Conservation (phyloP, 352 stramenopile genomes). For the Phytophthora chlamydospora region DNA sequence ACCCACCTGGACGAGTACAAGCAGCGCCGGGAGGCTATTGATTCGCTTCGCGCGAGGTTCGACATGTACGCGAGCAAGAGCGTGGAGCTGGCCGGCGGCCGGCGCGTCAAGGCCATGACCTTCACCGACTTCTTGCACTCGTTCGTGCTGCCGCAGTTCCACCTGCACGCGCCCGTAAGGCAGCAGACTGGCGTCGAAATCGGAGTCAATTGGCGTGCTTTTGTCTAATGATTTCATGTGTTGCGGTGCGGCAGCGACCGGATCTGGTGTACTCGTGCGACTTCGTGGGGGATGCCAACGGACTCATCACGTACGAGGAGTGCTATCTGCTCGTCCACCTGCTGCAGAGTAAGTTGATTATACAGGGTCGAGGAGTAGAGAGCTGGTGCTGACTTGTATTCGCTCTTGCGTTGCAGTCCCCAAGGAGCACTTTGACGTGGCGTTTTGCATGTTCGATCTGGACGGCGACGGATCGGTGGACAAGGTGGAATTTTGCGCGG, state of each 20-base stretch:
- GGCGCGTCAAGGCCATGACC: slow-evolving; percentile 59
- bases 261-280: slow-evolving; percentile 72
- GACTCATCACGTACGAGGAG: slow-evolving; percentile 83
- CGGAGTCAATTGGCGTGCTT: neutral
- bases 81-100: slow-evolving; percentile 32
- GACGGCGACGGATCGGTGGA: slow-evolving; percentile 76
- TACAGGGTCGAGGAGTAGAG: neutral
- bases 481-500: slow-evolving; percentile 75
- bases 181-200: neutral
- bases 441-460: slow-evolving; percentile 84
- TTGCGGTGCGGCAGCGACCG: slow-evolving; percentile 37
- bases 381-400: neutral
- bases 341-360: slow-evolving; percentile 58
- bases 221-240: slow-evolving; percentile 4
- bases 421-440: slow-evolving; percentile 77
- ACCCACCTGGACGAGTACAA: slow-evolving; percentile 74
- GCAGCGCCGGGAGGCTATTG: slow-evolving; percentile 34
- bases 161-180: slow-evolving; percentile 55
- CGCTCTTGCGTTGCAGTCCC: slow-evolving; percentile 45
- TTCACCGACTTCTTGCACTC: slow-evolving; percentile 86
- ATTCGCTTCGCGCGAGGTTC: slow-evolving; percentile 59
- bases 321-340: slow-evolving; percentile 82
- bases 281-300: slow-evolving; percentile 73
- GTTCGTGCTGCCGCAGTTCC: slow-evolving; percentile 75
- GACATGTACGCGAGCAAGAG: slow-evolving; percentile 62